Evolutionary conservation across 1,139 yeast genomes (phyloP).

Genomic region (Yamadazyma conglobata): DNA sequence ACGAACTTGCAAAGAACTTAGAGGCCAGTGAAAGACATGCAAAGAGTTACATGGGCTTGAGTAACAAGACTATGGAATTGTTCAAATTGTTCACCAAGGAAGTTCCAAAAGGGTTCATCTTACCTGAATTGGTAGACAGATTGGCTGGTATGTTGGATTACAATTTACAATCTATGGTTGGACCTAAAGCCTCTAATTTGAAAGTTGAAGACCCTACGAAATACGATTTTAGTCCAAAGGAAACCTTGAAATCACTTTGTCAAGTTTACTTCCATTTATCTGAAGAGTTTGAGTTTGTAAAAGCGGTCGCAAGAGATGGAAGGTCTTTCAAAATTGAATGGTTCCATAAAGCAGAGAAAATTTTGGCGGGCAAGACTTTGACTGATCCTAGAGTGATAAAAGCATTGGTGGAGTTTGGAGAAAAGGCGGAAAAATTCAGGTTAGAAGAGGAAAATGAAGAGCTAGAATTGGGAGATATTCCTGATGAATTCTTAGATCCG

Average conservation of each 20-base stretch:
- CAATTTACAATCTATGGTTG: slow-evolving; percentile 85
- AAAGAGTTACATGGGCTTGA: slow-evolving; percentile 74
- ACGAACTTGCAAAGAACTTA: slow-evolving; percentile 58
- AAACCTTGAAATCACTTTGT: slow-evolving; percentile 63
- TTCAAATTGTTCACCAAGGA: slow-evolving; percentile 81
- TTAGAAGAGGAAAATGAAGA: slow-evolving; percentile 76
- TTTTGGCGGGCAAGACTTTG: slow-evolving; percentile 54
- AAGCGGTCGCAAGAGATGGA: slow-evolving; percentile 85
- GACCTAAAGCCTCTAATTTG: slow-evolving; percentile 87
- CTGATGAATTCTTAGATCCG: slow-evolving; percentile 96
- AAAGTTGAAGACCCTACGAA: slow-evolving; percentile 83
- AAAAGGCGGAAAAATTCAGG: slow-evolving; percentile 58
- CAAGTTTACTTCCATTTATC: slow-evolving; percentile 75
- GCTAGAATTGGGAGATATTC: slow-evolving; percentile 84
- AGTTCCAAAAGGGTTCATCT: slow-evolving; percentile 81
- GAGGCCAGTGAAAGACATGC: slow-evolving; percentile 72
- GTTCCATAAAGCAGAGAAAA: slow-evolving; percentile 67
- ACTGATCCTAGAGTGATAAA: slow-evolving; percentile 53
- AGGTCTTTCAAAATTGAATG: slow-evolving; percentile 71
- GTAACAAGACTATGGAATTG: slow-evolving; percentile 77
- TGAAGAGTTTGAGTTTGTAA: slow-evolving; percentile 58
- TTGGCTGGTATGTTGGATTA: slow-evolving; percentile 94
- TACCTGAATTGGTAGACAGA: slow-evolving; percentile 88
- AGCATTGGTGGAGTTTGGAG: slow-evolving; percentile 53
- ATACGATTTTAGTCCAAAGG: slow-evolving; percentile 79